Conservation (phyloP, 805 yeast species). For the Myxozyma neglecta region DNA sequence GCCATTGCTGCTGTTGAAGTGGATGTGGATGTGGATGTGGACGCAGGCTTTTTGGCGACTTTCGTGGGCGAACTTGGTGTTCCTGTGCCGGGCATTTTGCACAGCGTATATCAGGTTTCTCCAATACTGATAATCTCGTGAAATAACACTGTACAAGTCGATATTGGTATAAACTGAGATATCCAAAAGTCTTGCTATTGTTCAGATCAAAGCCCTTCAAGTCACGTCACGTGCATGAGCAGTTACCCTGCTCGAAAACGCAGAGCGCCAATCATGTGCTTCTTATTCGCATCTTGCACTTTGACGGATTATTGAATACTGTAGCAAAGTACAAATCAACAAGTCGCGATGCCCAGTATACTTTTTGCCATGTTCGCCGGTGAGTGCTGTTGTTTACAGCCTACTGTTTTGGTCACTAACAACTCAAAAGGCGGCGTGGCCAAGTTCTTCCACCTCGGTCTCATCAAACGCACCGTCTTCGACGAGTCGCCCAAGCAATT, state of each 20-base stretch:
- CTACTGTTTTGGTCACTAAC: background rate
- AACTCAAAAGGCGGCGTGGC: conserved; percentile 37
- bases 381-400: background rate
- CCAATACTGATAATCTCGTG: background rate
- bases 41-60: conserved; percentile 11
- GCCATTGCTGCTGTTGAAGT: background rate
- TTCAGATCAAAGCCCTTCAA: too few relatives aligned
- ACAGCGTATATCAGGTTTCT: background rate
- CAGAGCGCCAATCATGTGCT: conserved; percentile 1
- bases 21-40: too few relatives aligned
- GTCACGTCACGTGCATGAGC: background rate
- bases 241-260: background rate
- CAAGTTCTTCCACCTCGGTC: conserved; percentile 40
- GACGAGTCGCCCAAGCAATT: background rate
- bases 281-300: background rate
- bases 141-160: background rate
- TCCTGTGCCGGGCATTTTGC: conserved; percentile 13
- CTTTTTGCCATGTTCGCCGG: too few relatives aligned
- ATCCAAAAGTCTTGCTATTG: background rate
- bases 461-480: conserved; percentile 39
- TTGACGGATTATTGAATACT: background rate
- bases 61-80: conserved; percentile 9
- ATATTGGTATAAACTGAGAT: background rate
- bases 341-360: background rate
- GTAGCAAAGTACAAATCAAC: background rate